Evolutionary conservation across 2,329 filamentous ascomycete species (phyloP).

Genomic region (Ophiostoma sp.): DNA sequence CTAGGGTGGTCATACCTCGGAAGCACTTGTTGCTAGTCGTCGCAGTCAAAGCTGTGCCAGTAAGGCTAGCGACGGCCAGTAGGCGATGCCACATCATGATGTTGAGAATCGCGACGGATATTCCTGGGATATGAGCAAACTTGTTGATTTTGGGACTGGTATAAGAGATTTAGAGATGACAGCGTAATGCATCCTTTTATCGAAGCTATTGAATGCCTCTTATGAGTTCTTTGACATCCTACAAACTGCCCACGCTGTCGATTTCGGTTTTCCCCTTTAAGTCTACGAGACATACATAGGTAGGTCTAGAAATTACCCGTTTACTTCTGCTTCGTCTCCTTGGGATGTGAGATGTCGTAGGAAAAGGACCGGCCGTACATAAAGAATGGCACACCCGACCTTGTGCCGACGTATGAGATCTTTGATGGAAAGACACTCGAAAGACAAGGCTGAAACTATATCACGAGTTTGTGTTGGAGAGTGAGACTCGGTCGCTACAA

Average conservation of each 20-base stretch:
- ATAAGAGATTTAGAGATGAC: too few relatives aligned
- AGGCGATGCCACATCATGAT: conserved; percentile 13
- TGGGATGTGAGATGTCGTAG: not conserved
- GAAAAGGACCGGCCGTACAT: not conserved
- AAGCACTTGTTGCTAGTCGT: conserved; percentile 8
- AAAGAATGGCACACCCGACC: not conserved
- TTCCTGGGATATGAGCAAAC: not conserved
- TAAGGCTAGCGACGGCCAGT: not conserved
- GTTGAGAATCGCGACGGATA: not conserved
- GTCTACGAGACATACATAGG: not conserved
- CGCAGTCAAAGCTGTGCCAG: not conserved
- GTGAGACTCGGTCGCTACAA: not conserved
- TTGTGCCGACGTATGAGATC: not conserved
- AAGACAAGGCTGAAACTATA: too few relatives aligned
- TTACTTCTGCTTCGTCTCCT: not conserved
- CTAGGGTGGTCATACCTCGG: not conserved
- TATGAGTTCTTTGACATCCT: not conserved
- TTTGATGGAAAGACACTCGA: not conserved
- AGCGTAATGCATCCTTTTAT: too few relatives aligned
- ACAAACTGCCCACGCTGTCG: not conserved
- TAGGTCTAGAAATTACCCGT: not conserved
- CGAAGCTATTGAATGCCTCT: not conserved
- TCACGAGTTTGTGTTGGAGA: not conserved
- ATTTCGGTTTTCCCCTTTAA: not conserved
- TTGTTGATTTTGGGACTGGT: too few relatives aligned